Evolutionary conservation across 2,329 filamentous ascomycete genomes (phyloP), one percentile per base, ranked within the genome.

Genomic region (Coccinonectria pachysandricola): DNA sequence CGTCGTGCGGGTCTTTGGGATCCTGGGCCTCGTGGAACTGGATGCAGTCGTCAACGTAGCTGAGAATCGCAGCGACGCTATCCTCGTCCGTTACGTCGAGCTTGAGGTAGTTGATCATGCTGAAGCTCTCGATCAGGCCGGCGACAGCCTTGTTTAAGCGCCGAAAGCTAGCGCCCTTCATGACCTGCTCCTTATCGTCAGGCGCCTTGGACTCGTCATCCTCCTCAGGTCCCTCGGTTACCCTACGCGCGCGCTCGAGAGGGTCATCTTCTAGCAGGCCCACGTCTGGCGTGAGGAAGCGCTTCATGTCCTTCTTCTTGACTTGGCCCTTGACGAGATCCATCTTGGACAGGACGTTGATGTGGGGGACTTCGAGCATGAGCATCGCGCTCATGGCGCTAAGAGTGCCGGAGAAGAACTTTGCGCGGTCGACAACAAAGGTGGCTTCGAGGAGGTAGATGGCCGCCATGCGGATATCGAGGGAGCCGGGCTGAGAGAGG

Each of bases 311-410:
- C 53, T 80, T 80, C 56, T 85, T 85, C 32, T 78, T 77, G 14
- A 96, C 72, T 55, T 91, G 83, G 19, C 83, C 85, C 53, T 91
- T 91, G 40, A 96, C 76, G 35, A 96, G 71, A 53, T 98, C 91
- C 87, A 96, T 96, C 62, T 98, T 98, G 50, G 81, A 92, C 30
- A 98, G 63, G 34, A 98, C 80, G 53, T 98, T 98, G 50, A 98
- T 75, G 52, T 98, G 91, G 4, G 91, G 91, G 39, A 96, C 75
- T 59, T 96, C 91, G 37, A 98, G 72, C 85, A 96, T 91, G 47
- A 98, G 75, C 91, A 98, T 98, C 39, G 91, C 87, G 48, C 83
- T 92, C 91, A 98, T 96, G 39, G 91, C 91, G 50, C 82, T 91
- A 34, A 98, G 65, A 0, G 91, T 94, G 8, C 91, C 91, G 0